Conservation (phyloP, 1,284 basidiomycete genomes). For the Sparassis latifolia region DNA sequence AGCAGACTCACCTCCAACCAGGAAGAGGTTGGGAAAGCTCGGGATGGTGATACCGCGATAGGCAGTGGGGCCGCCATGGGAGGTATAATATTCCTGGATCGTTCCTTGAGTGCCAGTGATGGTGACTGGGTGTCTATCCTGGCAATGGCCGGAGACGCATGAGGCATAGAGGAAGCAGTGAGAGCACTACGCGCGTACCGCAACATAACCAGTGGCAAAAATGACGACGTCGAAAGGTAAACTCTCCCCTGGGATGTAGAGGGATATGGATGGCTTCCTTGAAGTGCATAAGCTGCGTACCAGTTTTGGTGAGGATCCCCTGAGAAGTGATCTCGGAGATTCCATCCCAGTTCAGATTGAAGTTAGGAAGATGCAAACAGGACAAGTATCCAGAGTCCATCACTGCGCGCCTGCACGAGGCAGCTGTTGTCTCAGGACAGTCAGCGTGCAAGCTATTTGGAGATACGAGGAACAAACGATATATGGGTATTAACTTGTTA, state of each 20-base stretch:
- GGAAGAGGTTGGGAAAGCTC: constrained; percentile 28
- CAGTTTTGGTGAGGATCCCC: constrained; percentile 32
- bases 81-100: constrained; percentile 32
- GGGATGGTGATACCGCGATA: constrained; percentile 36
- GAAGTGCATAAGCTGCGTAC: constrained; percentile 10
- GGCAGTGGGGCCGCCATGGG: constrained; percentile 31
- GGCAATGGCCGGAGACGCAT: not conserved
- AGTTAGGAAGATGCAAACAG: constrained; percentile 34
- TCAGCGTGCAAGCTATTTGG: not conserved
- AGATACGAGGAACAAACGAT: constrained; percentile 26
- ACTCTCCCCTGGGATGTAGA: constrained; percentile 15
- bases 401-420: constrained; percentile 33
- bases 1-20: constrained; percentile 31
- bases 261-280: too few relatives aligned
- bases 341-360: constrained; percentile 32
- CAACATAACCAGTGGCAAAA: constrained; percentile 27
- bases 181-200: not conserved
- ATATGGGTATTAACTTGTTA: constrained; percentile 34
- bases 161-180: too few relatives aligned
- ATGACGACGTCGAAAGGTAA: constrained; percentile 27
- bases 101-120: constrained; percentile 25
- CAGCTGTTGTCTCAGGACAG: constrained; percentile 15
- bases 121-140: constrained; percentile 28
- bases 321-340: constrained; percentile 31
- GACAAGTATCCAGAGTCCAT: constrained; percentile 34